These are phyloP conservation scores for Dictyostelium intermedium DNA, from an alignment of 78 protist species.

Conservation along the genomic window DNA sequence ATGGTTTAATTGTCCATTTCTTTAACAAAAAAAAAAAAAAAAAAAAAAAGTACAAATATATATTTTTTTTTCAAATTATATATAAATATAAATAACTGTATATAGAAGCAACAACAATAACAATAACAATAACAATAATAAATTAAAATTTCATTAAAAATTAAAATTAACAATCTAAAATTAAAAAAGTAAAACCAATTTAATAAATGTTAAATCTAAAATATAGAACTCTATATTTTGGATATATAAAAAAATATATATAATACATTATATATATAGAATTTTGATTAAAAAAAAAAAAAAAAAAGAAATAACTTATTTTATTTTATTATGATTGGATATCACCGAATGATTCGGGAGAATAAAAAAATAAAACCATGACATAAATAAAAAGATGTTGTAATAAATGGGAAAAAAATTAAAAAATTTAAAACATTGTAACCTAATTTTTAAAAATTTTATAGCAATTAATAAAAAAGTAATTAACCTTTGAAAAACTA, in stretches of 20 bases:
- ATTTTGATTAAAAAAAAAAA: background rate
- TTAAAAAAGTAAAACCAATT: too few species aligned
- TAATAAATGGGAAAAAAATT: too few species aligned
- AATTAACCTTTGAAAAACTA: too few species aligned
- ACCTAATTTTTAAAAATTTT: too few species aligned
- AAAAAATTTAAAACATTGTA: too few species aligned
- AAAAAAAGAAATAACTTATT: background rate
- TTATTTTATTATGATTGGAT: background rate
- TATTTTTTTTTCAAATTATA: background rate
- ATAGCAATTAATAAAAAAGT: too few species aligned
- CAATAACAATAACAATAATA: background rate
- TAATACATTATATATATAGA: background rate
- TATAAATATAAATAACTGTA: background rate
- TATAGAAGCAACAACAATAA: background rate
- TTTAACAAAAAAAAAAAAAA: background rate
- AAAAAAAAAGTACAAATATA: background rate
- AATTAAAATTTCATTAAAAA: background rate
- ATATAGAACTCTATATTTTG: background rate
- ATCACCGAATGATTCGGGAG: too few species aligned
- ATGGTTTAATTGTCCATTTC: background rate
- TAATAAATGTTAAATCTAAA: background rate
- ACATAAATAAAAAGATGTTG: too few species aligned
- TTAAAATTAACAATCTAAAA: background rate
- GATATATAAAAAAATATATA: background rate
- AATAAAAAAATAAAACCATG: too few species aligned